Base-by-base conservation (phyloP, 2,329 filamentous ascomycete species). In the Microascus cirrosus region DNA sequence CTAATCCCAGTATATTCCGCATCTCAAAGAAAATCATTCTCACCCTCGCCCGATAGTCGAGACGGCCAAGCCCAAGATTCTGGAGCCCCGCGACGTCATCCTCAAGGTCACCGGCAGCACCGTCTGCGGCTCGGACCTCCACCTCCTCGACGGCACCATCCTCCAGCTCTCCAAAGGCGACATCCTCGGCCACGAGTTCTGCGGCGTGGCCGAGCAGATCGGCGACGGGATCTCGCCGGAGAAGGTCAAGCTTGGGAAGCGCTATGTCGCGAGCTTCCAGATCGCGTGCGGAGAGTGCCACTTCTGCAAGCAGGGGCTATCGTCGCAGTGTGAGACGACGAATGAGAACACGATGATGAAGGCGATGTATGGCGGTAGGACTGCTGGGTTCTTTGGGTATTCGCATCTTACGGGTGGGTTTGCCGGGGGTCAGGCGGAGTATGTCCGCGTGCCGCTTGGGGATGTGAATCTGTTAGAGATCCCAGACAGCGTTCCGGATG, bases 351-450 rank as follows among this genome's bases (percentile, higher is more conserved):
- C 79, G 0, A 79, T 83, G 52, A 80, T 81, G 62, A 85, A 87
- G 62, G 82, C 79, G 57, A 86, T 95, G 84, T 95, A 94, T 66
- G 90, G 90, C 13, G 83, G 84, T 2, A 79, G 84, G 55, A 92
- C 89, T 3, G 80, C 88, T 1, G 90, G 84, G 20, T 84, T 89
- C 62, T 87, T 89, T 65, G 85, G 86, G 1, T 89, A 88, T 66
- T 84, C 82, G 2, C 86, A 90, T 66, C 89, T 95, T 67, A 91
- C 88, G 0, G 90, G 90, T 7, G 91, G 91, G 0, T 95, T 93
- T 67, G 89, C 90, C 1, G 90, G 91, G 54, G 90, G 90, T 0
- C 91, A 95, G 70, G 87, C 90, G 3, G 91, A 95, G 72, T 95
- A 90, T 65, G 86, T 92, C 0, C 82, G 90, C 8, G 89, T 95